Evolutionary conservation across 176 grass and related monocot genomes (phyloP), one percentile per base, ranked within the genome.

Genomic region (Bonia amplexicaulis): DNA sequence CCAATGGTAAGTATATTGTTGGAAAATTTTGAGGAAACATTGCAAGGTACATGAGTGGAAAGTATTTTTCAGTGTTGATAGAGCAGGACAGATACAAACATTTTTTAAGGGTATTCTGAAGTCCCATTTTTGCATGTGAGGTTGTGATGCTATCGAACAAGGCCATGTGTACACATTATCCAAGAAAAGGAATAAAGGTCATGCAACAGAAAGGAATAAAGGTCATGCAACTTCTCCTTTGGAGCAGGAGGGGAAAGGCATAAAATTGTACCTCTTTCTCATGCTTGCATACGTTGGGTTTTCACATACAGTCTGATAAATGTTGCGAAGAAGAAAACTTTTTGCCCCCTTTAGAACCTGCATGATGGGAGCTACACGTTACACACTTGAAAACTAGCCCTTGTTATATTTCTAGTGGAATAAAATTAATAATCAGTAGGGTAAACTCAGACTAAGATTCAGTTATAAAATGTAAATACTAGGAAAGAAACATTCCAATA

Each of bases 321-420:
- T 92, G 77, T 98, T 98, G 73, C 40, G 70, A 84, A 98, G 95
- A 80, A 98, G 92, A 84, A 90, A 89, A 89, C 93, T 93, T 83
- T 95, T 98, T 85, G 93, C 85, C 74, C 92, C 93, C 88, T 90
- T 98, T 58, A 98, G 83, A 83, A 95, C 93, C 95, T 98, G 83
- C 41, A 77, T 83, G 66, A 55, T 58, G 80, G 48, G 61, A 84
- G 60, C 23, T 51, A 51, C 55, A 42, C 46, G 65, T 82, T 77
- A 87, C 40, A 63, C 69, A 46, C 67, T 17, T 74, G 29, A 81
- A 67, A 70, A 80, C 10, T 85, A 76, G 48, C 47, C 35, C 16
- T 20, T 72, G 68, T 73, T 70, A 58, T 19, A 23, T 39, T 79
- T 55, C 61, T 80, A 66, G 48, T 81, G 51, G 37, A 85, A 72